Conservation (phyloP, 257 asterid species). For the Fraxinus pennsylvanica region DNA sequence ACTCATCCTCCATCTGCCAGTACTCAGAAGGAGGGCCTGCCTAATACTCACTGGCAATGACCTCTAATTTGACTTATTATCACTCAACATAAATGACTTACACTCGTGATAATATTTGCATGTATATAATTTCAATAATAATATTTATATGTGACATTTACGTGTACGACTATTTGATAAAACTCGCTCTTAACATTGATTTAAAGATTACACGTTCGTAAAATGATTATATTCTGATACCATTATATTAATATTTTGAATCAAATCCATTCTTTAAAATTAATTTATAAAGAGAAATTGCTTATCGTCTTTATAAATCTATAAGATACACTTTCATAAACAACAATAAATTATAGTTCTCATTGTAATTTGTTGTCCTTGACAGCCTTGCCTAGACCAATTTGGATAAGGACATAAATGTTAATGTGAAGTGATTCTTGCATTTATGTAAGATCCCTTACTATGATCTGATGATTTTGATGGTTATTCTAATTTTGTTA, state of each 20-base stretch:
- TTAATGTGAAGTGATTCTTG: not conserved
- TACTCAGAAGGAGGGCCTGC: constrained; percentile 37
- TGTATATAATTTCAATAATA: not conserved
- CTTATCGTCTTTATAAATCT: no score
- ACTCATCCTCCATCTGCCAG: constrained; percentile 2
- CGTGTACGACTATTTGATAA: no score
- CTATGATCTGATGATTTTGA: not conserved
- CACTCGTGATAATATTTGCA: no score
- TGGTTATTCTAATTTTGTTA: not conserved
- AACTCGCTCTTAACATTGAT: no score
- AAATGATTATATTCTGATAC: no score
- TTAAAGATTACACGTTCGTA: no score
- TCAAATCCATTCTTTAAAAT: no score
- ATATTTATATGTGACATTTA: no score
- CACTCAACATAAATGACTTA: constrained; percentile 27
- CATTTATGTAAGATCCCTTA: not conserved
- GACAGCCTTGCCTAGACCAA: not conserved
- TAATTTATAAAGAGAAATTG: no score
- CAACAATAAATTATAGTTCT: no score
- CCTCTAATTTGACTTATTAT: constrained; percentile 41
- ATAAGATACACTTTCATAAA: no score
- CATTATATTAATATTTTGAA: no score
- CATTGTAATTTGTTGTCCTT: not conserved
- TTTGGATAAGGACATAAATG: not conserved
- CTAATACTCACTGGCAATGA: constrained; percentile 7